phyloP scores from a whole-genome alignment of 208 protist genomes.

The Trypanosoma rangeli region DNA sequence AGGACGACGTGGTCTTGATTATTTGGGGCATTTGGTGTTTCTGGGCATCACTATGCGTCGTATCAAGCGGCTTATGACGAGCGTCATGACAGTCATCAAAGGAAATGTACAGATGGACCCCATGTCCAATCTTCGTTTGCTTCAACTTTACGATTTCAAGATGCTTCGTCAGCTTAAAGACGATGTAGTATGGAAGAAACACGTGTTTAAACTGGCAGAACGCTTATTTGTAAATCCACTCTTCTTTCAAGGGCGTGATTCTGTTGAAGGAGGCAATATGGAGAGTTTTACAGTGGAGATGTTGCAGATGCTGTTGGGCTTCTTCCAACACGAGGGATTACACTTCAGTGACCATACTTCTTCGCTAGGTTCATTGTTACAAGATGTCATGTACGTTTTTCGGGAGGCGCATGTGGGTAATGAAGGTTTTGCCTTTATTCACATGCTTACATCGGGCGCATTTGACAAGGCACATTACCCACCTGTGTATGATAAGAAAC shows the following conservation, averaged over 20 bases:
- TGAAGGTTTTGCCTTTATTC: slow-evolving; percentile 80
- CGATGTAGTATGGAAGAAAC: slow-evolving; percentile 49
- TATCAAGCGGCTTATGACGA: slow-evolving; percentile 91
- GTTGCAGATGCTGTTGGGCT: slow-evolving; percentile 76
- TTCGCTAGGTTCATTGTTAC: slow-evolving; percentile 76
- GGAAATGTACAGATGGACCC: slow-evolving; percentile 90
- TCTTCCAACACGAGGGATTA: slow-evolving; percentile 78
- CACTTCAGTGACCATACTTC: slow-evolving; percentile 79
- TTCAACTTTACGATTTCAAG: slow-evolving; percentile 81
- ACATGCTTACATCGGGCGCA: slow-evolving; percentile 71
- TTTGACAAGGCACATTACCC: slow-evolving; percentile 60
- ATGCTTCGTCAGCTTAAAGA: slow-evolving; percentile 56
- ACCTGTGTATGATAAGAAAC: slow-evolving; percentile 28
- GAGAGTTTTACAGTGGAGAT: slow-evolving; percentile 69
- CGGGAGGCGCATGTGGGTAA: slow-evolving; percentile 66
- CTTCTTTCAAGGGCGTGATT: slow-evolving; percentile 72
- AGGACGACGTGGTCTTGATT: slow-evolving; percentile 94
- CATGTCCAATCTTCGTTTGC: slow-evolving; percentile 77
- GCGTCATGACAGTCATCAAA: slow-evolving; percentile 90
- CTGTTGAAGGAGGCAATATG: slow-evolving; percentile 72
- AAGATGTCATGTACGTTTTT: slow-evolving; percentile 82
- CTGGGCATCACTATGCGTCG: slow-evolving; percentile 88
- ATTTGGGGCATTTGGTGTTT: slow-evolving; percentile 93
- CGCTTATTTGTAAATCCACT: slow-evolving; percentile 81
- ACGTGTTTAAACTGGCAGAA: slow-evolving; percentile 58